Conservation (phyloP, 1,139 yeast species). For the Hansenula anomala region DNA sequence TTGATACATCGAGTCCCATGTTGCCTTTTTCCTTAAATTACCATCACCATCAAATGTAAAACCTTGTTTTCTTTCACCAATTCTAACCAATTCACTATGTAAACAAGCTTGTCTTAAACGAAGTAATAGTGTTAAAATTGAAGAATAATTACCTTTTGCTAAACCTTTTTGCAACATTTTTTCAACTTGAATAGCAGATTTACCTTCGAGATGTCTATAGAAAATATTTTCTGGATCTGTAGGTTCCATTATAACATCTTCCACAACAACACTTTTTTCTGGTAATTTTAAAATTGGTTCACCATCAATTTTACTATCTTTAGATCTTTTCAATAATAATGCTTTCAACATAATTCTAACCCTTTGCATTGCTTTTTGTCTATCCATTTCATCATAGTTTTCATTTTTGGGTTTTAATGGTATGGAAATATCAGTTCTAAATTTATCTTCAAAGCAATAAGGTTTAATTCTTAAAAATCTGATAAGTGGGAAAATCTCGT, state of each 20-base stretch:
- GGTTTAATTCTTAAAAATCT: slow-evolving; percentile 70
- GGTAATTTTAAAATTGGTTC: slow-evolving; percentile 58
- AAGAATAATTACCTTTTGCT: slow-evolving; percentile 43
- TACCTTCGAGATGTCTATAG: slow-evolving; percentile 54
- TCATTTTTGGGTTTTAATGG: slow-evolving; percentile 41
- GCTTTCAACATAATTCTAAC: slow-evolving; percentile 76
- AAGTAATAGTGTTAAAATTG: slow-evolving; percentile 66
- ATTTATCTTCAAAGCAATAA: slow-evolving; percentile 53
- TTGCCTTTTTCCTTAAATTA: slow-evolving; percentile 10
- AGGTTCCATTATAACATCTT: slow-evolving; percentile 43
- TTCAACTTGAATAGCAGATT: slow-evolving; percentile 51
- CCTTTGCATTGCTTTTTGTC: slow-evolving; percentile 47
- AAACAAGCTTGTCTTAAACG: slow-evolving; percentile 90
- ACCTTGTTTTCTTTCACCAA: slow-evolving; percentile 46
- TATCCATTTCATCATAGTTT: slow-evolving; percentile 28
- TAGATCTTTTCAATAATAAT: slow-evolving; percentile 74
- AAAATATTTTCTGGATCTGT: slow-evolving; percentile 46
- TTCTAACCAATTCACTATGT: slow-evolving; percentile 70
- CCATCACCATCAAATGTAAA: slow-evolving; percentile 20
- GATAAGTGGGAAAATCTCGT: slow-evolving; percentile 74
- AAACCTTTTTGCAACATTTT: slow-evolving; percentile 23
- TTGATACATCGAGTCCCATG: slow-evolving; percentile 20
- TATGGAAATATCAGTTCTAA: slow-evolving; percentile 51
- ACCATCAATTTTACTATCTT: slow-evolving; percentile 72
- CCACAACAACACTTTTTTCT: slow-evolving; percentile 45